Evolutionary conservation across 345 rosid species (phyloP).

Genomic region (Eucalyptus urophylla): DNA sequence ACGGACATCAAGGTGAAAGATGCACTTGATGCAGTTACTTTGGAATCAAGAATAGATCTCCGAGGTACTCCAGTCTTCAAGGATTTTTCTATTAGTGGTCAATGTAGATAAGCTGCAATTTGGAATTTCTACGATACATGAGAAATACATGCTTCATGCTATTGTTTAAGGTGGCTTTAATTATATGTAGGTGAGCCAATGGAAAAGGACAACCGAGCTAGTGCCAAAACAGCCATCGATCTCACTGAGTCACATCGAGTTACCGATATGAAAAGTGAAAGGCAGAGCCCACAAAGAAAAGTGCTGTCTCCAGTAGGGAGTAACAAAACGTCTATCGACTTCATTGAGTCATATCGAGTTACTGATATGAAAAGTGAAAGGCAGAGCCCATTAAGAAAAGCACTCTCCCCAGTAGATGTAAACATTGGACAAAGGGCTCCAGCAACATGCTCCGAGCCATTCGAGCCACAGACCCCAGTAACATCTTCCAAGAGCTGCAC

Average conservation of each 20-base stretch:
- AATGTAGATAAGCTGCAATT: neutral
- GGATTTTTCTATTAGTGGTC: neutral
- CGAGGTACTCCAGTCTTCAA: conserved; percentile 16
- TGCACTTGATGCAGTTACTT: neutral
- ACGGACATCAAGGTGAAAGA: conserved; percentile 1
- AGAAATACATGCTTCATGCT: neutral
- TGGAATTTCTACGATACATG: neutral
- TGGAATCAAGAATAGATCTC: conserved; percentile 2
- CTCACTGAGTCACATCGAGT: neutral
- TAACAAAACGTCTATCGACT: neutral
- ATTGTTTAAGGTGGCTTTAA: neutral
- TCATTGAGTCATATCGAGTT: neutral
- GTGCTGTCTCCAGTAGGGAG: conserved; percentile 42
- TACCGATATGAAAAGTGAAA: conserved; percentile 1
- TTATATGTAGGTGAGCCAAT: conserved; percentile 1
- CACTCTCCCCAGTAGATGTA: conserved; percentile 44
- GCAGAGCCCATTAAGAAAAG: conserved; percentile 42
- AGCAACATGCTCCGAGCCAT: neutral
- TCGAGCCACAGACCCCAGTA: conserved; percentile 42
- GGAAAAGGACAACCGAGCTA: neutral
- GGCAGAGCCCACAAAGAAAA: conserved; percentile 35
- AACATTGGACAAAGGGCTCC: conserved; percentile 9
- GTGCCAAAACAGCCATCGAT: neutral
- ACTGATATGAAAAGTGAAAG: conserved; percentile 1
- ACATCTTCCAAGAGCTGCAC: conserved; percentile 10